Evolutionary conservation across 2,329 filamentous ascomycete genomes (phyloP).

Genomic region (Ceratocystis ficicola): DNA sequence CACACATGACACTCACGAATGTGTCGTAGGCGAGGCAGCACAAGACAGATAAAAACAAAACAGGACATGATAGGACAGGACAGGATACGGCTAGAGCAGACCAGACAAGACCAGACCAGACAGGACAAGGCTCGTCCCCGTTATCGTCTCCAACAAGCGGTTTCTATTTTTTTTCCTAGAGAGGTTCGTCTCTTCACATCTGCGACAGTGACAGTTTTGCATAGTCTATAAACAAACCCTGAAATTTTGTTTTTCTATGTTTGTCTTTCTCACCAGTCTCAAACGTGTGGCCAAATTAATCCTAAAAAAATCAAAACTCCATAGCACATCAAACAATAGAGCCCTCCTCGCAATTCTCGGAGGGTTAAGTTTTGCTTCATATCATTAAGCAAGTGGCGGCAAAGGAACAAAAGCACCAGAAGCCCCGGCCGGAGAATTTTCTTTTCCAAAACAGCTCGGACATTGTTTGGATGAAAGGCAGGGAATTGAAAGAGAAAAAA

Average conservation of each 20-base stretch:
- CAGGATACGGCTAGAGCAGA: too few relatives aligned
- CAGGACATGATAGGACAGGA: too few relatives aligned
- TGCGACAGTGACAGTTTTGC: constrained; percentile 10
- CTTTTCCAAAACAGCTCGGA: constrained; percentile 2
- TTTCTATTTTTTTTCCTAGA: not conserved
- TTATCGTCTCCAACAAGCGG: not conserved
- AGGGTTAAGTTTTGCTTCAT: not conserved
- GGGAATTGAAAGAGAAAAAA: not conserved
- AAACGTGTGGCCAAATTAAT: not conserved
- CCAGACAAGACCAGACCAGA: too few relatives aligned
- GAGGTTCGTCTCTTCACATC: constrained; percentile 8
- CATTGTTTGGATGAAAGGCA: constrained; percentile 7
- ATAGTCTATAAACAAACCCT: not conserved
- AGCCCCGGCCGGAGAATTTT: not conserved
- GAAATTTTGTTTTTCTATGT: not conserved
- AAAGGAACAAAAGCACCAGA: not conserved
- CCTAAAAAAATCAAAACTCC: not conserved
- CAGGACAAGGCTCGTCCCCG: too few relatives aligned
- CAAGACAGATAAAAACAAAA: too few relatives aligned
- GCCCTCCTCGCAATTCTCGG: not conserved
- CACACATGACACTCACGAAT: too few relatives aligned
- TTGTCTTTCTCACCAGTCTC: not conserved
- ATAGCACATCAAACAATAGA: not conserved
- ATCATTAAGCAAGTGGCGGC: not conserved
- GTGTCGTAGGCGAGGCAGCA: too few relatives aligned